Percentiles rank a stretch among this genome's conserved stretches.
phyloP scores from a whole-genome alignment of 2,329 filamentous ascomycete species.

The Immersiporthe knoxdaviesiana region DNA sequence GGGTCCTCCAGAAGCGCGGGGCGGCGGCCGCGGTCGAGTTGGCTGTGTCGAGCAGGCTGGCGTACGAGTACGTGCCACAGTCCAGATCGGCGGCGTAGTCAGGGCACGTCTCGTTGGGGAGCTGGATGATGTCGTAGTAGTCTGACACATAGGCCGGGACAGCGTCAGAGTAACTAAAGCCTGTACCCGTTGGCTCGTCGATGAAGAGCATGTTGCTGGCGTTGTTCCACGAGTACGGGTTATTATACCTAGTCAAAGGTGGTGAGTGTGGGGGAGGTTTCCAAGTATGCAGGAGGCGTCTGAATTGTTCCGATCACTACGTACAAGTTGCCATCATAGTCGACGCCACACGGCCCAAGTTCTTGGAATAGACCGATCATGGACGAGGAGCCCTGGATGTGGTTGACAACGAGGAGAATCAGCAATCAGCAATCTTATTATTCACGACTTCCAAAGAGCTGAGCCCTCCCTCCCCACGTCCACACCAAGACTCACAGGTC shows the following conservation, averaged over 20 bases:
- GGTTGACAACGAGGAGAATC: neutral
- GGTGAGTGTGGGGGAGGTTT: neutral
- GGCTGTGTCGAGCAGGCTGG: slow-evolving; percentile 57
- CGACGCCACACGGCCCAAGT: slow-evolving; percentile 44
- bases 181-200: slow-evolving; percentile 64
- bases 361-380: slow-evolving; percentile 60
- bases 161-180: slow-evolving; percentile 52
- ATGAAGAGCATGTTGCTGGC: slow-evolving; percentile 64
- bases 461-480: neutral
- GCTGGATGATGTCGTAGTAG: slow-evolving; percentile 41
- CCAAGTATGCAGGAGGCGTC: neutral
- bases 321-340: slow-evolving; percentile 45
- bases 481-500: slow-evolving; percentile 38
- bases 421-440: neutral
- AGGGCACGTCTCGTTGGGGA: slow-evolving; percentile 52
- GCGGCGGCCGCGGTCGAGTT: slow-evolving; percentile 57
- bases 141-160: slow-evolving; percentile 41
- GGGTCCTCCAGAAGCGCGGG: slow-evolving; percentile 62
- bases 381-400: slow-evolving; percentile 47
- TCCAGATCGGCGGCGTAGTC: slow-evolving; percentile 47
- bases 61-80: slow-evolving; percentile 60
- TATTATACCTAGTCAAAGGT: slow-evolving; percentile 43
- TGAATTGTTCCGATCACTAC: neutral
- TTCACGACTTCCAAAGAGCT: neutral
- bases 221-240: slow-evolving; percentile 59